A percentile compares a stretch with the other conserved stretches of the same genome.
phyloP scores from a whole-genome alignment of 257 asterid genomes.

The Fraxinus excelsior region DNA sequence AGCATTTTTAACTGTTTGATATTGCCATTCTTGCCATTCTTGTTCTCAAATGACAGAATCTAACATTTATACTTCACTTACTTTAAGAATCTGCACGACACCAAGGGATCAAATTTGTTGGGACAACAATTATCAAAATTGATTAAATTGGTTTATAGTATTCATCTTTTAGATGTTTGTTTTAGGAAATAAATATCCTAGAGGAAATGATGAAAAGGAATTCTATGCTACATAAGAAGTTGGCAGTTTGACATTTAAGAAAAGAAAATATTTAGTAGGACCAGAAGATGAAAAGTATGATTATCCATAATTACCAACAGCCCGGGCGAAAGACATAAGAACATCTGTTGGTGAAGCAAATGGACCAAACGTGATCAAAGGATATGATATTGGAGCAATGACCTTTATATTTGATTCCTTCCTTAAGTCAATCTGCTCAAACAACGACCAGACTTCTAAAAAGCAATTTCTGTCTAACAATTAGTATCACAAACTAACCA shows the following conservation, averaged over 20 bases:
- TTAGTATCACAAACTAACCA: conserved; percentile 9
- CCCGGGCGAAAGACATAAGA: conserved; percentile 70
- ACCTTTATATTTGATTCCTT: conserved; percentile 63
- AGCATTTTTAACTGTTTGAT: not conserved
- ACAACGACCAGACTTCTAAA: conserved; percentile 24
- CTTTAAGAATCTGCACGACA: not conserved
- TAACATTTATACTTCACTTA: not conserved
- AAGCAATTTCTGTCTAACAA: conserved; percentile 13
- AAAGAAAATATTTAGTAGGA: conserved; percentile 11
- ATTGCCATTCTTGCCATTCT: not conserved
- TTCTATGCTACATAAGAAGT: not conserved
- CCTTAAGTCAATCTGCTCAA: conserved; percentile 80
- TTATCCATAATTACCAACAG: conserved; percentile 61
- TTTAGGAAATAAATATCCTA: not conserved
- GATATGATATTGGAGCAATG: conserved; percentile 62
- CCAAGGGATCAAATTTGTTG: not conserved
- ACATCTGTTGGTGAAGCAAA: conserved; percentile 88
- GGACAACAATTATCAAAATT: not conserved
- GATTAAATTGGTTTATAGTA: not conserved
- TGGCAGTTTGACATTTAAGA: not conserved
- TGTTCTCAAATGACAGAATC: not conserved
- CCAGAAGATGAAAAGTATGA: conserved; percentile 6
- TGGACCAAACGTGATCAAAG: conserved; percentile 87
- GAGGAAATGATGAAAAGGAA: not conserved
- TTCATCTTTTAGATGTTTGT: not conserved